phyloP scores from a whole-genome alignment of 2,329 filamentous ascomycete genomes.

The Neodidymelliopsis sp. region DNA sequence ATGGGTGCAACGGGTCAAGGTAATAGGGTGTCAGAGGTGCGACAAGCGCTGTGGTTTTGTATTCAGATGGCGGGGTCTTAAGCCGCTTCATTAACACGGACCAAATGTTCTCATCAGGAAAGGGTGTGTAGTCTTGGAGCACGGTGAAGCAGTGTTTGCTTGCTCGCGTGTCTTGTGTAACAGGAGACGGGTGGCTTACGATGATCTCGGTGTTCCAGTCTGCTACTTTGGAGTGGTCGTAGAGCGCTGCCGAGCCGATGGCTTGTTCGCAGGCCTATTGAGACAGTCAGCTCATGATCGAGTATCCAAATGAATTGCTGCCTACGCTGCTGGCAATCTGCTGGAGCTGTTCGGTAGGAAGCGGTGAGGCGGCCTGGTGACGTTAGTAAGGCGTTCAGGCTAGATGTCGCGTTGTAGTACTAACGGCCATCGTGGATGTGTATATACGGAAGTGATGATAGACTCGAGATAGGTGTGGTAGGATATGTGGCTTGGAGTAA shows the following conservation, averaged over 20 bases:
- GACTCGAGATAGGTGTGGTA: neutral
- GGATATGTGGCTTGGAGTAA: constrained; percentile 4
- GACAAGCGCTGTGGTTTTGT: constrained; percentile 73
- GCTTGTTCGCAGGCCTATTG: constrained; percentile 81
- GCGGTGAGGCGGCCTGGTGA: constrained; percentile 33
- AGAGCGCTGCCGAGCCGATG: constrained; percentile 76
- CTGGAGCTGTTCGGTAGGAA: constrained; percentile 43
- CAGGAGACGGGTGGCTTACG: constrained; percentile 61
- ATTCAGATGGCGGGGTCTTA: constrained; percentile 88
- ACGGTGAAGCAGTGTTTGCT: neutral
- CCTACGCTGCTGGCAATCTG: constrained; percentile 42
- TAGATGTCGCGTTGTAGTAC: neutral
- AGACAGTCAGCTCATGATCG: constrained; percentile 8
- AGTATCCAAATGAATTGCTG: neutral
- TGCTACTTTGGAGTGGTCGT: constrained; percentile 85
- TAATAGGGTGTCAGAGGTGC: constrained; percentile 71
- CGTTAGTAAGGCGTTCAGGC: neutral
- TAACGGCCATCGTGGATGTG: constrained; percentile 39
- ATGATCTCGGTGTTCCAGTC: constrained; percentile 94
- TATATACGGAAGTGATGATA: constrained; percentile 23
- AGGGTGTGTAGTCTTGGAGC: neutral
- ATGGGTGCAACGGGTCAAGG: constrained; percentile 51
- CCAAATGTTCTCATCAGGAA: constrained; percentile 84
- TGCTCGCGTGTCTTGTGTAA: constrained; percentile 7
- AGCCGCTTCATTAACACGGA: constrained; percentile 95